Conservation (phyloP, 2,329 filamentous ascomycete genomes). For the Botrytis fragariae region DNA sequence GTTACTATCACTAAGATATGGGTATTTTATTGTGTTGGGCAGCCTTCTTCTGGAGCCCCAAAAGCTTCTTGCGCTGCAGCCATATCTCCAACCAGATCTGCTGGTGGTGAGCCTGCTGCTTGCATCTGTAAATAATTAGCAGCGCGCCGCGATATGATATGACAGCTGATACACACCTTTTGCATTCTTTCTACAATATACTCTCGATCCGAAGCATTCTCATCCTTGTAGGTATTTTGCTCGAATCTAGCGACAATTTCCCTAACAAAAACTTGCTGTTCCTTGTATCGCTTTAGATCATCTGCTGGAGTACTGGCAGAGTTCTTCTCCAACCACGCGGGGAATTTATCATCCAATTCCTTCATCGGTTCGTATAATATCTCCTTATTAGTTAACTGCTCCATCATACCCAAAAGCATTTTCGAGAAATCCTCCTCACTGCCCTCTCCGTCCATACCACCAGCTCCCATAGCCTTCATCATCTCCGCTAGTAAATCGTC, state of each 20-base stretch:
- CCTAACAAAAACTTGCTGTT: conserved; percentile 73
- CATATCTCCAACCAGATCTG: conserved; percentile 89
- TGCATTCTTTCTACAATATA: conserved; percentile 98
- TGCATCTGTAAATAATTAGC: conserved; percentile 72
- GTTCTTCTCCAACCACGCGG: conserved; percentile 82
- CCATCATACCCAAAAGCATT: conserved; percentile 97
- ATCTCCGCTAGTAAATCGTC: conserved; percentile 90
- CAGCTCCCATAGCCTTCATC: conserved; percentile 79
- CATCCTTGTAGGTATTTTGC: conserved; percentile 74
- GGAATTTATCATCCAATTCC: conserved; percentile 90
- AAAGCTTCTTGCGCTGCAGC: conserved; percentile 74
- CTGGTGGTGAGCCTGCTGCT: conserved; percentile 84
- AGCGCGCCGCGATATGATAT: conserved; percentile 5
- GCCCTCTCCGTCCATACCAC: conserved; percentile 54
- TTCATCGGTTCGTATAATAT: conserved; percentile 99
- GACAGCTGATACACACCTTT: conserved; percentile 60
- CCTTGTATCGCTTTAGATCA: conserved; percentile 76
- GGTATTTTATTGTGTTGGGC: conserved; percentile 56
- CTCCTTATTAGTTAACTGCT: conserved; percentile 96
- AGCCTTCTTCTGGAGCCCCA: conserved; percentile 59
- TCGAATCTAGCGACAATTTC: conserved; percentile 93
- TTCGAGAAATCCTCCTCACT: conserved; percentile 87
- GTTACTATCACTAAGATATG: conserved; percentile 18
- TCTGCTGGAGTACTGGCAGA: conserved; percentile 61
- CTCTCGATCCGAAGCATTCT: conserved; percentile 76